Conservation (phyloP, 1,284 basidiomycete species). For the Irpex sp. region DNA sequence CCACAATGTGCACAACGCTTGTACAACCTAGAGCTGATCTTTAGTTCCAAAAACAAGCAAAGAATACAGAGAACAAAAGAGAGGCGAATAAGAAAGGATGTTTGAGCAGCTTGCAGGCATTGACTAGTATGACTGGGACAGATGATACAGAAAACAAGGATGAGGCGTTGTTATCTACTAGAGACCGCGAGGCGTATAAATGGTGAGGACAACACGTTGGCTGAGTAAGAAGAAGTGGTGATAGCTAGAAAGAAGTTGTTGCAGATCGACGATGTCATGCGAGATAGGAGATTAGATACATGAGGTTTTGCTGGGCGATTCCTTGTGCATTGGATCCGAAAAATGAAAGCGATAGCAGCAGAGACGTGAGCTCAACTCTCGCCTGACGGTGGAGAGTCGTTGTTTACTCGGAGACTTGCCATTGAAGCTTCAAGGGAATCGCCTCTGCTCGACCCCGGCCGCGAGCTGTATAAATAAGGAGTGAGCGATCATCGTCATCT, state of each 20-base stretch:
- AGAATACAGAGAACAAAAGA: background rate
- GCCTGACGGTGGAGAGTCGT: conserved; percentile 2
- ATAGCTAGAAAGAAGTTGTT: background rate
- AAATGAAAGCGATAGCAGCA: background rate
- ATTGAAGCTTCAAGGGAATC: conserved; percentile 7
- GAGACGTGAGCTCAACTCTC: conserved; percentile 8
- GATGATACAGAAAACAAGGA: background rate
- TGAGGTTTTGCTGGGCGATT: background rate
- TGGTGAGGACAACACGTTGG: background rate
- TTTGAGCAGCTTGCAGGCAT: background rate
- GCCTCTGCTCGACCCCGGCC: conserved; percentile 11
- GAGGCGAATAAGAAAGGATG: background rate
- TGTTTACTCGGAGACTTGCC: conserved; percentile 7
- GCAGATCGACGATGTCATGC: background rate
- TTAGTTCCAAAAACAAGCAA: background rate
- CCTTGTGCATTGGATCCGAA: background rate
- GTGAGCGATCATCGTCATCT: conserved; percentile 8
- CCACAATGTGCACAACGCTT: background rate
- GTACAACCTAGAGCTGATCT: background rate
- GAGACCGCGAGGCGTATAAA: background rate
- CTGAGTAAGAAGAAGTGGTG: background rate
- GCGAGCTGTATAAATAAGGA: conserved; percentile 5
- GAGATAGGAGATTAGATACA: background rate
- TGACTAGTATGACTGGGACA: background rate
- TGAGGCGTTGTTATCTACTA: background rate